Conservation (phyloP, 805 yeast species). For the Trichomonascus vanleenenianus region DNA sequence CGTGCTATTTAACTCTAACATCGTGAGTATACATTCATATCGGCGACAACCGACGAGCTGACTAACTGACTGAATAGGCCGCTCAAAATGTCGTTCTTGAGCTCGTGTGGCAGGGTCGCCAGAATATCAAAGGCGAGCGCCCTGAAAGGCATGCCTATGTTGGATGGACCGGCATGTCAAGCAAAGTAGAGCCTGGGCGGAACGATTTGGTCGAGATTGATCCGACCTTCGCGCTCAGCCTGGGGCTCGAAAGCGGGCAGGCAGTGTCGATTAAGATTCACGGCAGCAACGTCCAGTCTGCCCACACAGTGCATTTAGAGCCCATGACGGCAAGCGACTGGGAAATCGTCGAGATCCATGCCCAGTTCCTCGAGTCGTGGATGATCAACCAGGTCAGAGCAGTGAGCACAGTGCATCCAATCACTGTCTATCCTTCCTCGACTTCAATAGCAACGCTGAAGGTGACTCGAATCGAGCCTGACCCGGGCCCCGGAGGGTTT, state of each 20-base stretch:
- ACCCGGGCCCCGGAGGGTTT: conserved; percentile 21
- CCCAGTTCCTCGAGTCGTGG: conserved; percentile 63
- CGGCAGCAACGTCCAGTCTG: conserved; percentile 38
- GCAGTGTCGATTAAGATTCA: conserved; percentile 39
- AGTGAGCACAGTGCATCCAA: conserved; percentile 47
- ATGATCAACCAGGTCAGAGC: conserved; percentile 76
- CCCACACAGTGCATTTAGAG: conserved; percentile 62
- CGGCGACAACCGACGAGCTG: not conserved
- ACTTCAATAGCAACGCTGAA: conserved; percentile 50
- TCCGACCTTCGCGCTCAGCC: conserved; percentile 50
- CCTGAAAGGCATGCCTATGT: conserved; percentile 31
- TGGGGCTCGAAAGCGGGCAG: conserved; percentile 40
- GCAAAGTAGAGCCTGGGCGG: conserved; percentile 15
- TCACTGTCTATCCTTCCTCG: conserved; percentile 66
- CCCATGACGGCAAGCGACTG: conserved; percentile 76
- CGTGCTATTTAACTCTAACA: conserved; percentile 42
- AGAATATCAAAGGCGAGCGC: conserved; percentile 17
- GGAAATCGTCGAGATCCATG: conserved; percentile 83
- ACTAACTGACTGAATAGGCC: conserved; percentile 18
- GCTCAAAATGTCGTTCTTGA: conserved; percentile 55
- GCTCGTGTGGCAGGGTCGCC: conserved; percentile 27
- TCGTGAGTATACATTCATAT: conserved; percentile 29
- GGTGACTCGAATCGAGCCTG: conserved; percentile 41
- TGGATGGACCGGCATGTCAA: conserved; percentile 62
- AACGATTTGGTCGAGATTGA: conserved; percentile 48